phyloP scores from a whole-genome alignment of 2,329 filamentous ascomycete genomes.

The Ophiostoma himal-ulmi region DNA sequence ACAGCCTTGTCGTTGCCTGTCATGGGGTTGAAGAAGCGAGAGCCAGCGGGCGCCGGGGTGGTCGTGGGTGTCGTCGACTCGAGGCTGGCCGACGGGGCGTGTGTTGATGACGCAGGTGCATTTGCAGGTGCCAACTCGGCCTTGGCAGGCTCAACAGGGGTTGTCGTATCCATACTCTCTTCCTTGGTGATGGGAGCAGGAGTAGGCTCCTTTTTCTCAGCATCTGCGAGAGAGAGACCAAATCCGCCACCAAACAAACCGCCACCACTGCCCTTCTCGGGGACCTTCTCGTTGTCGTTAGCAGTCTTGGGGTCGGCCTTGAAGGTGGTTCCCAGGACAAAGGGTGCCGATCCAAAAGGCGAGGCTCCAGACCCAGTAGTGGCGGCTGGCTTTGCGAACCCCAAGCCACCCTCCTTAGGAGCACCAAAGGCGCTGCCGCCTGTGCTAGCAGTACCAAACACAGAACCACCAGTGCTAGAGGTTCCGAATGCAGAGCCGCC shows the following conservation, averaged over 20 bases:
- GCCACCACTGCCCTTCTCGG: slow-evolving; percentile 19
- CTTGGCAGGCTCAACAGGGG: slow-evolving; percentile 18
- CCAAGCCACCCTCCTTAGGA: slow-evolving; percentile 31
- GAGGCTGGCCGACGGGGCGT: slow-evolving; percentile 12
- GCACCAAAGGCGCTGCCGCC: slow-evolving; percentile 25
- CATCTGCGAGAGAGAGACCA: slow-evolving; percentile 47
- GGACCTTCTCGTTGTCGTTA: slow-evolving; percentile 50
- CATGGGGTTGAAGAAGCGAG: slow-evolving; percentile 27
- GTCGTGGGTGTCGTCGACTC: slow-evolving; percentile 29
- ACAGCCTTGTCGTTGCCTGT: slow-evolving; percentile 15
- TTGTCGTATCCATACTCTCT: slow-evolving; percentile 46
- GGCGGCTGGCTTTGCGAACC: slow-evolving; percentile 34
- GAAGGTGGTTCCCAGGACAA: slow-evolving; percentile 64
- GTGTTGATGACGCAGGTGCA: not conserved
- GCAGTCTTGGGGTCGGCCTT: slow-evolving; percentile 57
- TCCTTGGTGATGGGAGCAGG: slow-evolving; percentile 38
- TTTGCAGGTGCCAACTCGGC: not conserved
- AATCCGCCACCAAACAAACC: slow-evolving; percentile 58
- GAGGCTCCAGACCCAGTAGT: slow-evolving; percentile 24
- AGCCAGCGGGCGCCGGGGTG: slow-evolving; percentile 27
- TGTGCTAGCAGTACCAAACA: slow-evolving; percentile 29
- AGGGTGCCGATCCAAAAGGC: slow-evolving; percentile 49
- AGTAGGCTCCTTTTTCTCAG: slow-evolving; percentile 8
- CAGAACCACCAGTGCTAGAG: slow-evolving; percentile 9
- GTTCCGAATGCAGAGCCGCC: slow-evolving; percentile 31